Percentiles rank a stretch among this genome's conserved stretches.
Conservation (phyloP, 352 stramenopile genomes). For the Globisporangium mamillatum region DNA sequence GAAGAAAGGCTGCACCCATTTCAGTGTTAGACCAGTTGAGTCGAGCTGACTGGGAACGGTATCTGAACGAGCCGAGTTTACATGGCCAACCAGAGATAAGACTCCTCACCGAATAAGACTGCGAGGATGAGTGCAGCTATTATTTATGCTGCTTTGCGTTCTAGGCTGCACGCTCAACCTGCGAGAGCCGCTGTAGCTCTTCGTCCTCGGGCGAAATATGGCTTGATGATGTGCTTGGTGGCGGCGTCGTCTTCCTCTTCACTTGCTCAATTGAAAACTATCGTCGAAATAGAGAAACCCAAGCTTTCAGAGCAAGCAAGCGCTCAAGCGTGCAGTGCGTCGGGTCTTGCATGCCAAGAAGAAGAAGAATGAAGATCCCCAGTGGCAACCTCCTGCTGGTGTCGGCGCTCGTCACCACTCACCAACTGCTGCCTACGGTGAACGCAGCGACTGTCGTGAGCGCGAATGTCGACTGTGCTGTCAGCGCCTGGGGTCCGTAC, state of each 20-base stretch:
- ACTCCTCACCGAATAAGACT: neutral
- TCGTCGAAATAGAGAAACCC: neutral
- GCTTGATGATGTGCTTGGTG: neutral
- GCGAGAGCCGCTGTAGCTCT: neutral
- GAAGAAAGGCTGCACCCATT: neutral
- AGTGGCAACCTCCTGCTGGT: neutral
- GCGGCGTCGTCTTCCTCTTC: neutral
- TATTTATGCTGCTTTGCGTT: neutral
- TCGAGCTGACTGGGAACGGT: neutral
- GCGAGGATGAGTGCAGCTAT: neutral
- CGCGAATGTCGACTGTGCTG: constrained; percentile 51
- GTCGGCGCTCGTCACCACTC: neutral
- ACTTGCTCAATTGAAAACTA: constrained; percentile 1
- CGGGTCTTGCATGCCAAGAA: neutral
- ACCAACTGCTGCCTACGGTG: neutral
- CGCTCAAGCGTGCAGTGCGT: neutral
- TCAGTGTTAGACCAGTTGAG: neutral
- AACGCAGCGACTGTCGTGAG: neutral
- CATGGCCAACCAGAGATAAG: neutral
- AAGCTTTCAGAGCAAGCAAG: neutral
- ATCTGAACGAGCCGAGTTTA: neutral
- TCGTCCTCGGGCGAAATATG: neutral
- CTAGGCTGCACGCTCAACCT: neutral
- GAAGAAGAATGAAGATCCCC: neutral
- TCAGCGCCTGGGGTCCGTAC: constrained; percentile 43